These are phyloP conservation scores for Drechslera avenae DNA, from an alignment of 2,329 filamentous ascomycete genomes.

Conservation along the genomic window DNA sequence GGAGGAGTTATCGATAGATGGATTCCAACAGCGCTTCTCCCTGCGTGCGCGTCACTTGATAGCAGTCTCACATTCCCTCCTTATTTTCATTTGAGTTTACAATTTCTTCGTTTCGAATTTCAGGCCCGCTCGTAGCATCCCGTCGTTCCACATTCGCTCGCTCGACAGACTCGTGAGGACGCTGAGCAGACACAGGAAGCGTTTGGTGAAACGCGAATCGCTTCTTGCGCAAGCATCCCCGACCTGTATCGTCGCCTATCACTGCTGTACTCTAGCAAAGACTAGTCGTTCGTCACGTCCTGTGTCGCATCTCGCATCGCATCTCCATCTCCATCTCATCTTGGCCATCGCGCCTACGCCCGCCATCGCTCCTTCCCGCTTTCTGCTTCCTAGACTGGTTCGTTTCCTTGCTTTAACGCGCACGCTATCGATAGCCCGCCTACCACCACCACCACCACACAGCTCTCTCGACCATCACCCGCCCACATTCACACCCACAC, in stretches of 20 bases:
- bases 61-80: background rate
- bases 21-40: background rate
- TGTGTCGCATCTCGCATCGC: background rate
- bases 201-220: slow-evolving; percentile 46
- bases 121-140: background rate
- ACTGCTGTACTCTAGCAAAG: background rate
- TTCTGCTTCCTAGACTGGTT: background rate
- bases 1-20: slow-evolving; percentile 4
- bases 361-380: slow-evolving; percentile 1
- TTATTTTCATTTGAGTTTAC: background rate
- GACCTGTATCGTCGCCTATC: slow-evolving; percentile 4
- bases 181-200: slow-evolving; percentile 22
- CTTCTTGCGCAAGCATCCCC: slow-evolving; percentile 23
- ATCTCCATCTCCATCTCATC: background rate
- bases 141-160: slow-evolving; percentile 13
- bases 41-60: background rate
- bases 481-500: slow-evolving; percentile 3
- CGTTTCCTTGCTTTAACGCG: slow-evolving; percentile 5
- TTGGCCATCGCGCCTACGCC: slow-evolving; percentile 1
- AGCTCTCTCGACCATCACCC: slow-evolving; percentile 7
- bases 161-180: slow-evolving; percentile 6
- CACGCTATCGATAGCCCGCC: slow-evolving; percentile 12
- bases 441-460: background rate
- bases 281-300: slow-evolving; percentile 4
- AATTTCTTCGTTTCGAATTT: background rate